Base-by-base conservation (phyloP, 2,329 filamentous ascomycete species). In the Chrysoporthe puriensis region DNA sequence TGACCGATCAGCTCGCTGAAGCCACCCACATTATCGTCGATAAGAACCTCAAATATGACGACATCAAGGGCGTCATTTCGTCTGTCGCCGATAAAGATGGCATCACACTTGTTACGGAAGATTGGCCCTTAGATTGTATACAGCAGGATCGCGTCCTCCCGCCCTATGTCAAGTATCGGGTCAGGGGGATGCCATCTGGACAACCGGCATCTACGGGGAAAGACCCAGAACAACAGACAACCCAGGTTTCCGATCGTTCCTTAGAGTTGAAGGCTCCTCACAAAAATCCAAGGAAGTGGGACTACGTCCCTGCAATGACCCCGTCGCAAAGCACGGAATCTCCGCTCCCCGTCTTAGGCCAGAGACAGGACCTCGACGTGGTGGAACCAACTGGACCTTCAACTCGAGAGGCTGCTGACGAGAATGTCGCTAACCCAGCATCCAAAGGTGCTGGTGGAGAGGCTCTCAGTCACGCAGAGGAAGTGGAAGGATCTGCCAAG, bases 11-110 rank as follows among this genome's bases (percentile, higher is more conserved):
- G 0, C 86, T 90, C 74, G 77, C 72, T 0, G 78, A 78, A 32
- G 86, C 96, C 18, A 96, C 91, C 0, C 93, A 97, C 78, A 81
- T 97, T 61, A 84, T 98, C 68, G 90, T 93, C 1, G 94, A 97
- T 74, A 90, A 88, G 71, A 79, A 79, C 1, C 79, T 96, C 62
- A 80, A 80, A 0, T 94, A 89, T 74, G 78, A 83, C 4, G 86
- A 94, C 66, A 81, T 97, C 7, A 76, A 89, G 65, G 81, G 79
- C 13, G 83, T 86, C 69, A 75, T 93, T 4, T 83, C 84, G 66
- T 42, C 72, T 73, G 42, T 69, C 70, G n/a, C 73, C 56, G 44
- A 73, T 62, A 32, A 70, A 0, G 66, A 69, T 1, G 73, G 80
- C 56, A 75, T 79, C 6, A 73, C 83, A 1, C 72, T 97, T 3